Percentiles rank a stretch among this genome's conserved stretches.
phyloP scores from a whole-genome alignment of 2,329 filamentous ascomycete genomes.

The Hymenoscyphus albidus region DNA sequence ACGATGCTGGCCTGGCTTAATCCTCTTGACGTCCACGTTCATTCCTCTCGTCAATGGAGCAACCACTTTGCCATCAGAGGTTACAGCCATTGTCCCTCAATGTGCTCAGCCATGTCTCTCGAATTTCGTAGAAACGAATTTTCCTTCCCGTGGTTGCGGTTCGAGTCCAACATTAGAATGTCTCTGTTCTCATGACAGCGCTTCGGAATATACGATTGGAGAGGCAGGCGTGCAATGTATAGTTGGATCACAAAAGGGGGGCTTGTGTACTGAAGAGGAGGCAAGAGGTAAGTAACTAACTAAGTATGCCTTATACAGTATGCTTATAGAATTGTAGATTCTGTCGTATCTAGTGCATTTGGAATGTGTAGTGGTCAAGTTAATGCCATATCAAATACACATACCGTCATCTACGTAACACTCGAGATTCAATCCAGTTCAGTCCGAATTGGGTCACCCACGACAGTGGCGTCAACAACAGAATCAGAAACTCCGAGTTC shows the following conservation, averaged over 20 bases:
- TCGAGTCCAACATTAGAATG: conserved; percentile 53
- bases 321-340: conserved; percentile 31
- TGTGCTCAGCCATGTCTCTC: conserved; percentile 61
- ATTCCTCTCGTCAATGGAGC: conserved; percentile 22
- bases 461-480: conserved; percentile 18
- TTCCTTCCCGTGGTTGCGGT: conserved; percentile 47
- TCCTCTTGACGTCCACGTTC: conserved; percentile 29
- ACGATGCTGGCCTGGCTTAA: conserved; percentile 31
- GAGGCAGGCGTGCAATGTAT: conserved; percentile 69
- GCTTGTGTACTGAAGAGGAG: conserved; percentile 49
- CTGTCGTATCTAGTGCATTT: conserved; percentile 49
- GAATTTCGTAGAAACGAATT: conserved; percentile 60
- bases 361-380: conserved; percentile 53
- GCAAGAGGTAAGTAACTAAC: conserved; percentile 23
- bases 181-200: conserved; percentile 58
- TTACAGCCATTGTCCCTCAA: conserved; percentile 32
- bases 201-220: conserved; percentile 63
- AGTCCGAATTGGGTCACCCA: conserved; percentile 30
- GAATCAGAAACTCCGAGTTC: conserved; percentile 14
- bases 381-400: conserved; percentile 53
- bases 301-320: background rate
- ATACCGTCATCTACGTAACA: conserved; percentile 55
- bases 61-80: conserved; percentile 26
- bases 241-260: conserved; percentile 47
- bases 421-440: conserved; percentile 40